phyloP scores from a whole-genome alignment of 257 asterid species.

The Lithospermum erythrorhizon region DNA sequence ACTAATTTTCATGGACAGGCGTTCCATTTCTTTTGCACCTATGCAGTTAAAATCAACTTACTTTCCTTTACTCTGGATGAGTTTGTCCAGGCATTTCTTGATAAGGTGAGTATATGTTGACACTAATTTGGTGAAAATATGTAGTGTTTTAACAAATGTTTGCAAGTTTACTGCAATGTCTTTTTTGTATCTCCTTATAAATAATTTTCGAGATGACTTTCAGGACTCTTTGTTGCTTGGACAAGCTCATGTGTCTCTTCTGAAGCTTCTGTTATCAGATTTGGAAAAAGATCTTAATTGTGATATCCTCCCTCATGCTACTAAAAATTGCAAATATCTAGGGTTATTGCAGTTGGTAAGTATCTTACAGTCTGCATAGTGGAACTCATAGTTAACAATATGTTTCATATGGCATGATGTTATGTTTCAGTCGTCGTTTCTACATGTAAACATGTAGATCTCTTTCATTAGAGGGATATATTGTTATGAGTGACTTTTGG shows the following conservation, averaged over 20 bases:
- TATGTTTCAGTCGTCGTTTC: not conserved
- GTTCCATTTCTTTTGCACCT: conserved; percentile 73
- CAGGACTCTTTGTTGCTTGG: conserved; percentile 87
- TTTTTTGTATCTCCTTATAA: conserved; percentile 3
- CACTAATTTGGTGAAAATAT: conserved; percentile 5
- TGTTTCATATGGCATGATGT: not conserved
- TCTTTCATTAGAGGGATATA: not conserved
- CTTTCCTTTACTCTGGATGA: conserved; percentile 73
- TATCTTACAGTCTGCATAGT: not conserved
- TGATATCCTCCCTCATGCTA: conserved; percentile 44
- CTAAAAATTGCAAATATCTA: conserved; percentile 73
- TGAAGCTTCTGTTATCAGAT: conserved; percentile 65
- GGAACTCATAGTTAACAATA: not conserved
- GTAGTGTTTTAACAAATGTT: conserved; percentile 10
- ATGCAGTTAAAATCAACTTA: conserved; percentile 45
- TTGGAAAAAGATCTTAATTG: conserved; percentile 47
- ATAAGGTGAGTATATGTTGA: conserved; percentile 40
- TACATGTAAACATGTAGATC: not conserved
- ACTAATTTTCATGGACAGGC: conserved; percentile 37
- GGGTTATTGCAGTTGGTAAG: conserved; percentile 74
- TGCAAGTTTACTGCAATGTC: not conserved
- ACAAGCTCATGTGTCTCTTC: conserved; percentile 75
- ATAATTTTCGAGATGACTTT: conserved; percentile 1
- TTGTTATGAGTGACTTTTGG: not conserved
- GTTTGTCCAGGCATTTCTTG: conserved; percentile 72